These are phyloP conservation scores for Pichia scutulata DNA, from an alignment of 805 yeast species.

Conservation along the genomic window DNA sequence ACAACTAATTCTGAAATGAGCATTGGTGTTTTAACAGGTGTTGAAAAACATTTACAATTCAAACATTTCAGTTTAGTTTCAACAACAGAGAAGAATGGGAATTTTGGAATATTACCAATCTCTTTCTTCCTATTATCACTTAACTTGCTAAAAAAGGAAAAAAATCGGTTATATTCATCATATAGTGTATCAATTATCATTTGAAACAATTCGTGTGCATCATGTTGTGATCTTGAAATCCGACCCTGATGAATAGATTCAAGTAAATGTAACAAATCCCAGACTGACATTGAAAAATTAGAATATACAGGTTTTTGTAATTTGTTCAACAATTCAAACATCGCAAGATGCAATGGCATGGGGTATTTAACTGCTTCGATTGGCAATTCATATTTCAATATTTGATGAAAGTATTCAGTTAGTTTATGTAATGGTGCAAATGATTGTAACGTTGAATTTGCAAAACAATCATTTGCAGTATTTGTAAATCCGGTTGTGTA, in stretches of 20 bases:
- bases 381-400: conserved; percentile 2
- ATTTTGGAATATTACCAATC: conserved; percentile 38
- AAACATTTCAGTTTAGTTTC: conserved; percentile 65
- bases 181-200: conserved; percentile 71
- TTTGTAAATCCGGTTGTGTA: conserved; percentile 79
- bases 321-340: conserved; percentile 43
- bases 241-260: conserved; percentile 67
- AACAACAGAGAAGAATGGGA: conserved; percentile 67
- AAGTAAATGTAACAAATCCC: conserved; percentile 69
- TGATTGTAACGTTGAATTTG: conserved; percentile 82
- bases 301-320: conserved; percentile 56
- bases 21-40: conserved; percentile 51
- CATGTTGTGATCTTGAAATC: conserved; percentile 80
- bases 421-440: conserved; percentile 54
- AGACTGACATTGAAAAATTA: conserved; percentile 55
- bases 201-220: conserved; percentile 90
- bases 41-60: conserved; percentile 55
- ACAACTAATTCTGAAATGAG: conserved; percentile 67
- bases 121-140: conserved; percentile 26
- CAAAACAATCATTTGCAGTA: conserved; percentile 84
- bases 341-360: conserved; percentile 48
- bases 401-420: conserved; percentile 45
- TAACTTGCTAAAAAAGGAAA: conserved; percentile 41
- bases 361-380: conserved; percentile 23
- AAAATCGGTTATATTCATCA: conserved; percentile 40